Base-by-base conservation (phyloP, 257 asterid genomes). In the Plantago elongata region DNA sequence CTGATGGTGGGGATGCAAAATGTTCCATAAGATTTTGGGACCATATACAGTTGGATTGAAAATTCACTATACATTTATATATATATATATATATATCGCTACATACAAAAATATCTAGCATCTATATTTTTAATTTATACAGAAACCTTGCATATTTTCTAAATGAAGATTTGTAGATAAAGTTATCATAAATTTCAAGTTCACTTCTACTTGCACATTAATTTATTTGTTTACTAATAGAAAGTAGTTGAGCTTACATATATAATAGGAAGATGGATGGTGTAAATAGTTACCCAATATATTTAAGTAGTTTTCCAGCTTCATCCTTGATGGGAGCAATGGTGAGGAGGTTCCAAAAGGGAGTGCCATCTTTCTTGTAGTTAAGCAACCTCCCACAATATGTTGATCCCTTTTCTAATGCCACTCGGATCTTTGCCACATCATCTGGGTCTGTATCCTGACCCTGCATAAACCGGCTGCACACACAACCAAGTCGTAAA, bases 271-370 rank as follows among this genome's bases (percentile, higher is more conserved):
- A 22, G 27, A 22, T 22, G 1, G 27, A 22, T 22, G 1, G 2
- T 22, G 27, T 22, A 22, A 22, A 22, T 22, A 5, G 0, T 48
- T 72, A 88, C 99, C 99, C 99, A 14, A 93, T 93, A 62, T 83
- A 89, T 75, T 93, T 93, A 75, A 93, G 97, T 16, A 83, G 80
- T 72, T 84, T 81, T 11, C 96, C 97, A 27, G 63, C 76, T 67
- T 89, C 97, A 74, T 93, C 96, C 72, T 93, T 93, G 70, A 93
- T 93, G 16, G 99, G 99, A 8, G 99, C 69, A 72, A 93, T 93
- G 0, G 99, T 93, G 60, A 93, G 95, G 22, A 93, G 85, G 71
- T 93, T 93, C 99, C 99, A 93, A 67, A 93, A 89, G 43, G 97
- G 89, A 9, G 97, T 80, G 16, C 97, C 97, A 66, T 93, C 99